phyloP scores from a whole-genome alignment of 371 early-diverging fungal genomes.

The Thermomucor indicae-seudaticae region DNA sequence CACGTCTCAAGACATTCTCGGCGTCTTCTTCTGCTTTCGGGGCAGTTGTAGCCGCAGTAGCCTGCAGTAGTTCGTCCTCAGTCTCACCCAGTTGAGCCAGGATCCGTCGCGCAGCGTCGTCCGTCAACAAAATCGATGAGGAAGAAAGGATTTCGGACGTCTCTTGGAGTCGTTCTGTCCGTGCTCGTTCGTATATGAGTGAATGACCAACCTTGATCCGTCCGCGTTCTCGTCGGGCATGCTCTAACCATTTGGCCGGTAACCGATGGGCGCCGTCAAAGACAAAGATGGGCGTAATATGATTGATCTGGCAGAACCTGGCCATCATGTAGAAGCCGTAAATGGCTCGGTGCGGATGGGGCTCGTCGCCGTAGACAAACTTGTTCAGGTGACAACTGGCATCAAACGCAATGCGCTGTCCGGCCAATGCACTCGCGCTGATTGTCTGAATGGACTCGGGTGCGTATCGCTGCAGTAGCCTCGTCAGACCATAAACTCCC shows the following conservation, averaged over 20 bases:
- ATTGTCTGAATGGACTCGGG: conserved; percentile 38
- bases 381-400: conserved; percentile 59
- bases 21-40: background rate
- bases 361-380: conserved; percentile 49
- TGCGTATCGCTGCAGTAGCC: conserved; percentile 44
- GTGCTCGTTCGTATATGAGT: conserved; percentile 26
- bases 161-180: conserved; percentile 25
- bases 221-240: conserved; percentile 23
- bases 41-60: background rate
- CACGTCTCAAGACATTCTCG: background rate
- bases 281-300: conserved; percentile 57
- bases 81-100: conserved; percentile 15
- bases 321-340: conserved; percentile 51
- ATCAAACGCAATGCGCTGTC: conserved; percentile 50
- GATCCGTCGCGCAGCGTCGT: conserved; percentile 8
- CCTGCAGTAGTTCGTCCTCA: conserved; percentile 5
- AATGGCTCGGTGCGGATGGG: conserved; percentile 46
- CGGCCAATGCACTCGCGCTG: conserved; percentile 22
- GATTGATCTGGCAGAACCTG: conserved; percentile 34
- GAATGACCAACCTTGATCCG: conserved; percentile 29
- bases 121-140: conserved; percentile 5
- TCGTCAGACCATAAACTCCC: conserved; percentile 57
- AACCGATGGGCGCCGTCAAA: conserved; percentile 53
- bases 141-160: conserved; percentile 23
- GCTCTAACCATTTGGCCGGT: conserved; percentile 46